Conservation (phyloP, 2,329 filamentous ascomycete species). For the Hypoxylon sp. region DNA sequence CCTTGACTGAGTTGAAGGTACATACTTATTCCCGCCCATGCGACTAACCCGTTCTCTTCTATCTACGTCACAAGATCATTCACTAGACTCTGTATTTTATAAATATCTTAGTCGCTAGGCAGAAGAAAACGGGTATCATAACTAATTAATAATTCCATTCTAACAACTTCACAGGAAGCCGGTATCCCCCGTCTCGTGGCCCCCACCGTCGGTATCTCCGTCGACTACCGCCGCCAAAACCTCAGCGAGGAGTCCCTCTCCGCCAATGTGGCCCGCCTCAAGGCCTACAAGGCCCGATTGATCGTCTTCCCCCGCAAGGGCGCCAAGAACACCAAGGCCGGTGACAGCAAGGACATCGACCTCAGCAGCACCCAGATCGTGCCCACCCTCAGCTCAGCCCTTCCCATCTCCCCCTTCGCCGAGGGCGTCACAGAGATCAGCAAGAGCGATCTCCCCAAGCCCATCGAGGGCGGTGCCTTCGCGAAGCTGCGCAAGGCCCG, state of each 20-base stretch:
- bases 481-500: slow-evolving; percentile 83
- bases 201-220: slow-evolving; percentile 94
- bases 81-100: too few relatives aligned
- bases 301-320: slow-evolving; percentile 97
- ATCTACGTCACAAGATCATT: too few relatives aligned
- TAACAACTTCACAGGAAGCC: slow-evolving; percentile 76
- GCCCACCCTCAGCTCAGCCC: slow-evolving; percentile 62
- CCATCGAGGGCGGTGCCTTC: slow-evolving; percentile 85
- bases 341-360: slow-evolving; percentile 85
- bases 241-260: slow-evolving; percentile 94
- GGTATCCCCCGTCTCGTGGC: slow-evolving; percentile 94
- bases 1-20: slow-evolving; percentile 98
- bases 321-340: slow-evolving; percentile 87
- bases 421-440: slow-evolving; percentile 76
- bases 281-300: slow-evolving; percentile 95
- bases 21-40: too few relatives aligned
- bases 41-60: too few relatives aligned
- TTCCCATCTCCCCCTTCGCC: slow-evolving; percentile 77
- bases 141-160: too few relatives aligned
- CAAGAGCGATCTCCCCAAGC: slow-evolving; percentile 81
- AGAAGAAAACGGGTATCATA: too few relatives aligned
- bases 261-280: slow-evolving; percentile 95
- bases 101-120: too few relatives aligned
- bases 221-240: slow-evolving; percentile 97
- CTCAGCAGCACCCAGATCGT: slow-evolving; percentile 70